A percentile compares a stretch with the other conserved stretches of the same genome.
phyloP scores from a whole-genome alignment of 23 red algal species.

The Gracilaria domingensis region DNA sequence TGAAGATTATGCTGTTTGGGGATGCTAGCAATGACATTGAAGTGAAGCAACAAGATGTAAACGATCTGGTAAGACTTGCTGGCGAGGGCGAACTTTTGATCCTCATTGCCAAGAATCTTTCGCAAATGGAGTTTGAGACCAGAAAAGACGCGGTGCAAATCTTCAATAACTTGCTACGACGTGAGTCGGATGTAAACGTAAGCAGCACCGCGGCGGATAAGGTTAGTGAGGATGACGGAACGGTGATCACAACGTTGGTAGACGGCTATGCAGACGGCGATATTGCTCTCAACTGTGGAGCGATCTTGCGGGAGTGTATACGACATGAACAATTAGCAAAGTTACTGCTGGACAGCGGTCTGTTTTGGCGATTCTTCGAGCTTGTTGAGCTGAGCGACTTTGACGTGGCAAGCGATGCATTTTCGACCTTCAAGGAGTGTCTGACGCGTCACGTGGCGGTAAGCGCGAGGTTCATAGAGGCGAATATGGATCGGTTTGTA shows the following conservation, averaged over 20 bases:
- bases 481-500: slow-evolving; percentile 85
- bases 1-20: slow-evolving; percentile 74
- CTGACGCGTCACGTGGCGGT: slow-evolving; percentile 85
- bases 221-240: slow-evolving; percentile 60
- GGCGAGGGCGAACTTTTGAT: slow-evolving; percentile 74
- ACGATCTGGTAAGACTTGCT: slow-evolving; percentile 63
- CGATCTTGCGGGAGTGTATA: slow-evolving; percentile 92
- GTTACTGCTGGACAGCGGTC: slow-evolving; percentile 67
- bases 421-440: slow-evolving; percentile 85
- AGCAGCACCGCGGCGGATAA: slow-evolving; percentile 29
- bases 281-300: slow-evolving; percentile 87
- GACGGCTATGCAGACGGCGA: slow-evolving; percentile 76
- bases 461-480: slow-evolving; percentile 81
- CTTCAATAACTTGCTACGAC: slow-evolving; percentile 95
- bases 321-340: slow-evolving; percentile 77
- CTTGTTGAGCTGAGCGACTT: slow-evolving; percentile 91
- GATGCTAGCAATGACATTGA: slow-evolving; percentile 68
- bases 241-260: slow-evolving; percentile 62
- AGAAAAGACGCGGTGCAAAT: slow-evolving; percentile 94
- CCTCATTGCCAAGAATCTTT: slow-evolving; percentile 76
- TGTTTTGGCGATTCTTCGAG: slow-evolving; percentile 90
- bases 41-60: slow-evolving; percentile 68
- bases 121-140: slow-evolving; percentile 94
- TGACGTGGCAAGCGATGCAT: slow-evolving; percentile 98
- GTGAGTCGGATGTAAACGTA: slow-evolving; percentile 42